Conservation (phyloP, 225 moss, liverwort and hornwort genomes). For the Pseudisothecium myosuroides region DNA sequence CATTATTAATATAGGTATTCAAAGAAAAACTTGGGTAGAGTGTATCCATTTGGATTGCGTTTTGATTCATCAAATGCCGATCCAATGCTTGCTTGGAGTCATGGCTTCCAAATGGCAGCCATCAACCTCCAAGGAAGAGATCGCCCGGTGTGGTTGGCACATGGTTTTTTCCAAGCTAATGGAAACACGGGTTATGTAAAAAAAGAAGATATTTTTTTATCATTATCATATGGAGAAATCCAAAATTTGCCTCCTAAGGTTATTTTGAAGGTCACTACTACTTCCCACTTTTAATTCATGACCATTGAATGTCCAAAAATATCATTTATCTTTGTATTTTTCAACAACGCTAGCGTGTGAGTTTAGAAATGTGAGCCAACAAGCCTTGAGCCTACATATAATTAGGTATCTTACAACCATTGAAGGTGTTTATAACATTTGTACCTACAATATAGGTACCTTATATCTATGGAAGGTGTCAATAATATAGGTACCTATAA, state of each 20-base stretch:
- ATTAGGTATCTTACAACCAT: neutral
- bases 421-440: neutral
- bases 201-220: slow-evolving; percentile 50
- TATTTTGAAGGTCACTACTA: slow-evolving; percentile 3
- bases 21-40: slow-evolving; percentile 62
- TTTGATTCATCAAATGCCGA: slow-evolving; percentile 87
- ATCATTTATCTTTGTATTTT: neutral
- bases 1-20: slow-evolving; percentile 14
- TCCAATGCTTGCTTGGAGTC: slow-evolving; percentile 78
- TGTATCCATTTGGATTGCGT: slow-evolving; percentile 87
- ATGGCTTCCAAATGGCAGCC: slow-evolving; percentile 82
- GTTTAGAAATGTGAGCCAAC: rapidly evolving
- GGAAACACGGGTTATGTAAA: slow-evolving; percentile 61
- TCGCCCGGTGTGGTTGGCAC: slow-evolving; percentile 58
- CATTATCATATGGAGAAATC: neutral
- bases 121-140: slow-evolving; percentile 77
- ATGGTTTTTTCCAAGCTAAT: slow-evolving; percentile 57
- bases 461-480: neutral
- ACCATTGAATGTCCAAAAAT: neutral
- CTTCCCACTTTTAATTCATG: neutral
- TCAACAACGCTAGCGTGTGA: rapidly evolving
- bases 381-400: neutral
- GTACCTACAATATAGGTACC: neutral
- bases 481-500: too few species aligned
- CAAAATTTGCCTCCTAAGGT: slow-evolving; percentile 12